phyloP scores from a whole-genome alignment of 225 moss, liverwort and hornwort species.

The Bryoerythrophyllum caledonicum region DNA sequence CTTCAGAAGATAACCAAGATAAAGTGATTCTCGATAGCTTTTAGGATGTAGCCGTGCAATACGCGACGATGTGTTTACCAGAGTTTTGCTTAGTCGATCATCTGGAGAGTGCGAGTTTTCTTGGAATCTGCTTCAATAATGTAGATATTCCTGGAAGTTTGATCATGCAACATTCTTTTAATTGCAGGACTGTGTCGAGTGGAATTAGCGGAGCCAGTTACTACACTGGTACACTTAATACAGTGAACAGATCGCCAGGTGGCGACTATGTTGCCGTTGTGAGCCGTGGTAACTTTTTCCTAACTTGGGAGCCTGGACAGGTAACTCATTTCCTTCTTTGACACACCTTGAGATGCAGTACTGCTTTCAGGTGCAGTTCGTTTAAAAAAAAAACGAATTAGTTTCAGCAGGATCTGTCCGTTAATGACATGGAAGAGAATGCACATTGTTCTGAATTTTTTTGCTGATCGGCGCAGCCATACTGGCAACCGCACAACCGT shows the following conservation, averaged over 20 bases:
- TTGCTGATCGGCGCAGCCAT: constrained; percentile 38
- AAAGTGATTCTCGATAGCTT: not conserved
- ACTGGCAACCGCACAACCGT: constrained; percentile 72
- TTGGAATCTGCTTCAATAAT: not conserved
- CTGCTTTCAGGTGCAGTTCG: no score
- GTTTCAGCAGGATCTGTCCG: not conserved
- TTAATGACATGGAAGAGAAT: not conserved
- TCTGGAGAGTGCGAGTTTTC: not conserved
- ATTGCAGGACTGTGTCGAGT: constrained; percentile 71
- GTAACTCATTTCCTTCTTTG: constrained; percentile 19
- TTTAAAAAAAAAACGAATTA: not conserved
- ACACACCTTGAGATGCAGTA: not conserved
- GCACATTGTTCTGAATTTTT: not conserved
- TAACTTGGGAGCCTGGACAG: constrained; percentile 91
- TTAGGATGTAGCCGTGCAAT: not conserved
- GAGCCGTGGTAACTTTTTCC: constrained; percentile 85
- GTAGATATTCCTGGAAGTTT: not conserved
- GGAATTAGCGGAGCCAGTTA: constrained; percentile 91
- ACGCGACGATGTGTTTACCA: not conserved
- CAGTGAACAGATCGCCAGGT: constrained; percentile 70
- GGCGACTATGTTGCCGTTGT: constrained; percentile 86
- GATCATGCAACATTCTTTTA: not conserved
- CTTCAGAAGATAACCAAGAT: not conserved
- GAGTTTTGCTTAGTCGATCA: not conserved
- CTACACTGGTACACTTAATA: constrained; percentile 79